Conservation (phyloP, 1,284 basidiomycete species). For the Sanguinoderma infundibulare region DNA sequence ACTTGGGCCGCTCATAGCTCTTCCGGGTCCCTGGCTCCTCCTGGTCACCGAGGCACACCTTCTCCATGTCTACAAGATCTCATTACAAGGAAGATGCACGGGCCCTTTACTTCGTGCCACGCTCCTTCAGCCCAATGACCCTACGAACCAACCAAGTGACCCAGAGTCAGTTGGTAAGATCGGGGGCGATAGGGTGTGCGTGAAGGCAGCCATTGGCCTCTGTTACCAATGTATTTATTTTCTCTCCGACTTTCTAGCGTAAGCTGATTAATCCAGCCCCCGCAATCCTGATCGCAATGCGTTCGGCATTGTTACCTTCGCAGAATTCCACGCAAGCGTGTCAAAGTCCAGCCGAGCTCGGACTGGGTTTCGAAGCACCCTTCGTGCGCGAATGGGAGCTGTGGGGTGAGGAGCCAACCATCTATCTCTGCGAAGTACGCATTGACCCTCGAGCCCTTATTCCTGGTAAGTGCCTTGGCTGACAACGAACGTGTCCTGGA, state of each 20-base stretch:
- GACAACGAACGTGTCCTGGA: slow-evolving; percentile 40
- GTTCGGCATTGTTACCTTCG: slow-evolving; percentile 43
- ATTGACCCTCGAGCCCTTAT: slow-evolving; percentile 44
- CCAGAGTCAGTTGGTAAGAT: slow-evolving; percentile 41
- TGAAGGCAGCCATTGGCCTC: slow-evolving; percentile 64
- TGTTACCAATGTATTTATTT: slow-evolving; percentile 59
- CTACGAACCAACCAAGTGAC: slow-evolving; percentile 27
- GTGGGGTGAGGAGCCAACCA: slow-evolving; percentile 62
- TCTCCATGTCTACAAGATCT: slow-evolving; percentile 31
- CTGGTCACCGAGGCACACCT: slow-evolving; percentile 39
- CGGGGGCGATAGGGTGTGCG: slow-evolving; percentile 54
- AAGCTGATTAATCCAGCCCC: slow-evolving; percentile 45
- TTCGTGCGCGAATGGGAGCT: slow-evolving; percentile 56
- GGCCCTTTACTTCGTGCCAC: slow-evolving; percentile 29
- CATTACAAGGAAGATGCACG: slow-evolving; percentile 20
- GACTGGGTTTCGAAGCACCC: slow-evolving; percentile 43
- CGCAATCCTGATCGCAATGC: slow-evolving; percentile 67
- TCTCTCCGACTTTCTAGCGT: neutral
- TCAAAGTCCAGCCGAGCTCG: slow-evolving; percentile 50
- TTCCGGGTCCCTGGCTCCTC: slow-evolving; percentile 32
- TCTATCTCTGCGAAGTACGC: slow-evolving; percentile 66
- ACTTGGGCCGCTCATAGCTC: slow-evolving; percentile 32
- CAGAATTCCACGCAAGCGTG: slow-evolving; percentile 26
- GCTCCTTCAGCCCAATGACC: slow-evolving; percentile 25
- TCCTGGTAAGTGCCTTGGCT: slow-evolving; percentile 12